Evolutionary conservation across 2,329 filamentous ascomycete species (phyloP).

Genomic region (Xylariaceae sp.): DNA sequence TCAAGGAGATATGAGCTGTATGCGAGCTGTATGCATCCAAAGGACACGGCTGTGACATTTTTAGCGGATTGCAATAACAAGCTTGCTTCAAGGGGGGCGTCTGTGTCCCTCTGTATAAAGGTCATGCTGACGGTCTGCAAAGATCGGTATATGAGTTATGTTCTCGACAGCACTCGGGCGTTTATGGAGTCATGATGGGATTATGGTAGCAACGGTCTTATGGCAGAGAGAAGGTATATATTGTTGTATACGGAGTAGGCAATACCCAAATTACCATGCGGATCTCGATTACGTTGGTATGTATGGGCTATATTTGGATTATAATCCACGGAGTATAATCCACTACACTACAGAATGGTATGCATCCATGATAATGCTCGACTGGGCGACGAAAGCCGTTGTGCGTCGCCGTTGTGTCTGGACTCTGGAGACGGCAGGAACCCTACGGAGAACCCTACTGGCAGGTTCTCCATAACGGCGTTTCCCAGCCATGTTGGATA

Average conservation of each 20-base stretch:
- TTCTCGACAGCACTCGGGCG: conserved; percentile 10
- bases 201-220: conserved; percentile 1
- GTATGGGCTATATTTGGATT: neutral
- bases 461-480: neutral
- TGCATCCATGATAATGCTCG: neutral
- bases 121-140: conserved; percentile 16
- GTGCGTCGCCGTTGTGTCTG: neutral
- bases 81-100: neutral
- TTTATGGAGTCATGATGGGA: conserved; percentile 11
- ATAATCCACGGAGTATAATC: neutral
- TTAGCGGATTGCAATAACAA: conserved; percentile 5
- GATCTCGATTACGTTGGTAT: neutral
- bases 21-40: neutral
- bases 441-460: no score
- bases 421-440: neutral
- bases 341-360: no score
- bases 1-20: no score
- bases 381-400: neutral
- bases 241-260: conserved; percentile 7
- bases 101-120: conserved; percentile 15
- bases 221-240: conserved; percentile 13
- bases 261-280: conserved; percentile 2
- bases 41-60: neutral
- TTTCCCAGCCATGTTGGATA: neutral
- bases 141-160: conserved; percentile 18